These are phyloP conservation scores for Flaveria ramosissima DNA, from an alignment of 129 eudicot species.

Conservation along the genomic window DNA sequence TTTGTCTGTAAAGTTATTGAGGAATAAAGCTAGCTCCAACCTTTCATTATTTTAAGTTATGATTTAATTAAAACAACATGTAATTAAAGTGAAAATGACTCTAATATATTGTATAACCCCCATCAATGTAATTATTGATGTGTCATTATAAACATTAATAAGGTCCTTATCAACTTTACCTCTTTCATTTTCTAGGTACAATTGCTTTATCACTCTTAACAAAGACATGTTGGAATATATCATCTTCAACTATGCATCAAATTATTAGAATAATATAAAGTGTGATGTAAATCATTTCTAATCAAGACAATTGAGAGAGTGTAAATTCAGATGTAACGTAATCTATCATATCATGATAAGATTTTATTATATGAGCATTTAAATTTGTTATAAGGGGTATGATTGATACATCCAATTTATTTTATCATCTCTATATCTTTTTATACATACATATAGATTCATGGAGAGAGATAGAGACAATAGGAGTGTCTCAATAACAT, in stretches of 20 bases:
- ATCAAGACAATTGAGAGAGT: neutral
- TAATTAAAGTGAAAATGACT: slow-evolving; percentile 23
- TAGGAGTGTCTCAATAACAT: too few species aligned
- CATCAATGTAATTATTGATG: slow-evolving; percentile 25
- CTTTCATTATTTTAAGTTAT: slow-evolving; percentile 4
- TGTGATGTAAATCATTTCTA: neutral
- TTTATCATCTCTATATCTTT: too few species aligned
- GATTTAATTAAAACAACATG: slow-evolving; percentile 2
- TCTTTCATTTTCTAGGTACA: slow-evolving; percentile 14
- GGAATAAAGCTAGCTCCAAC: slow-evolving; percentile 39
- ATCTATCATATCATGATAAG: neutral
- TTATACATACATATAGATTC: too few species aligned
- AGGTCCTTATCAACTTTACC: slow-evolving; percentile 23
- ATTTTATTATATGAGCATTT: too few species aligned
- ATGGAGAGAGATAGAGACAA: too few species aligned
- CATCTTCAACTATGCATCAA: slow-evolving; percentile 2
- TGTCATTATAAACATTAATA: slow-evolving; percentile 10
- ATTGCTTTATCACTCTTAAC: neutral
- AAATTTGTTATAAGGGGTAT: too few species aligned
- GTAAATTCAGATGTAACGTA: neutral
- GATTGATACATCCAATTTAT: too few species aligned
- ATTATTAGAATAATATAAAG: neutral
- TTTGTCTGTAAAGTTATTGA: slow-evolving; percentile 22
- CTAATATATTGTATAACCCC: slow-evolving; percentile 13
- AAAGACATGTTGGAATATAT: slow-evolving; percentile 8